Conservation (phyloP, 129 eudicot genomes). For the Mikania micrantha region DNA sequence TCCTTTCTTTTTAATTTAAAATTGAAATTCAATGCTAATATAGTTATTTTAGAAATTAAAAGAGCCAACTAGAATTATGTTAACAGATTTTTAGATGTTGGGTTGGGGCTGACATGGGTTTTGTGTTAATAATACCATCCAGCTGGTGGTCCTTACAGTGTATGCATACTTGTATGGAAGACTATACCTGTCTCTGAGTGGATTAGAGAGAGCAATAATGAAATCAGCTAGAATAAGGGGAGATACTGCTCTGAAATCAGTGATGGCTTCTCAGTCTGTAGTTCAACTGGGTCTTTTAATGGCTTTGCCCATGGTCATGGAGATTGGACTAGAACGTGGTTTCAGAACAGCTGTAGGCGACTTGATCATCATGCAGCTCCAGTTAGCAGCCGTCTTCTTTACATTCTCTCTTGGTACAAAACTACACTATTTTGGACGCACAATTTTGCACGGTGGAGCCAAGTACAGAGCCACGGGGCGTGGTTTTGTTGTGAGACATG, state of each 20-base stretch:
- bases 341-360: conserved; percentile 83
- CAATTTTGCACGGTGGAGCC: conserved; percentile 92
- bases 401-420: conserved; percentile 97
- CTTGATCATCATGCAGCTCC: conserved; percentile 86
- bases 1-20: too few relatives aligned
- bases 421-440: conserved; percentile 86
- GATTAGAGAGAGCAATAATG: conserved; percentile 66
- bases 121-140: conserved; percentile 21
- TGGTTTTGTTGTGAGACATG: conserved; percentile 94
- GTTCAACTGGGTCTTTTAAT: conserved; percentile 82
- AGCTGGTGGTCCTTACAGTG: conserved; percentile 81
- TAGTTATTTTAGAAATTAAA: background rate
- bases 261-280: conserved; percentile 87
- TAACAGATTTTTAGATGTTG: conserved; percentile 1
- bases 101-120: conserved; percentile 11
- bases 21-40: too few relatives aligned
- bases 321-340: conserved; percentile 89
- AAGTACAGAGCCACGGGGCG: conserved; percentile 98
- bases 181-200: conserved; percentile 77
- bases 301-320: conserved; percentile 97
- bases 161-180: conserved; percentile 84
- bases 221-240: conserved; percentile 64
- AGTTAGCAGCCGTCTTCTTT: conserved; percentile 82
- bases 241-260: conserved; percentile 57
- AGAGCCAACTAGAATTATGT: background rate